A percentile compares a stretch with the other conserved stretches of the same genome.
Conservation (phyloP, 2,329 filamentous ascomycete species). For the Beauveria sp. region DNA sequence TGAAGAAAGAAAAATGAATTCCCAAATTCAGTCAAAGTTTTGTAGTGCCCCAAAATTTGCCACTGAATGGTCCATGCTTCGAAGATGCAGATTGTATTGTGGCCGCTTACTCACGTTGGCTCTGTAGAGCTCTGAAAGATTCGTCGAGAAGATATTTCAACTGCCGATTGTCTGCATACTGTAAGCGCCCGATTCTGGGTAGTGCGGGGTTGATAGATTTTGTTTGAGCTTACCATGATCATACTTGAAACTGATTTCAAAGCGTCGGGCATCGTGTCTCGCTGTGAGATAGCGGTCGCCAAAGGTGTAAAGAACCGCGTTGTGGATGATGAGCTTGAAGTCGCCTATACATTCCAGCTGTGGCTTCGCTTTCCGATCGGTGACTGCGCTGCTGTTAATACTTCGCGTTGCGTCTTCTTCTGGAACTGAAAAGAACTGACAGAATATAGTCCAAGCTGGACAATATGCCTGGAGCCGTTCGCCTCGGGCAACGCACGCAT, state of each 20-base stretch:
- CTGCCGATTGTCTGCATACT: not conserved
- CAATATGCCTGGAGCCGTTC: not conserved
- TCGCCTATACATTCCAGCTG: not conserved
- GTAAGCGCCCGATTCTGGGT: not conserved
- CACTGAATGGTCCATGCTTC: not conserved
- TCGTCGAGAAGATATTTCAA: not conserved
- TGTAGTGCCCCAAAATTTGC: too few species aligned
- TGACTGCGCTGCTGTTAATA: not conserved
- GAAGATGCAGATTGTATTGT: not conserved
- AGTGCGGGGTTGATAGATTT: too few species aligned
- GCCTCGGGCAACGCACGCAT: not conserved
- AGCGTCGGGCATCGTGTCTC: not conserved
- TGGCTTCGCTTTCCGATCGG: not conserved
- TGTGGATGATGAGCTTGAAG: not conserved
- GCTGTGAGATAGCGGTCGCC: conserved; percentile 2
- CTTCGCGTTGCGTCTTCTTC: not conserved
- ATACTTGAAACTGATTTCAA: not conserved
- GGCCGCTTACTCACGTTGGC: not conserved
- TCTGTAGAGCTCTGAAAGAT: not conserved
- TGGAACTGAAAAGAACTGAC: not conserved
- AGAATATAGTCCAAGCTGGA: conserved; percentile 12
- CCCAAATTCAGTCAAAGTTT: not conserved
- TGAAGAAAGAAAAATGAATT: not conserved
- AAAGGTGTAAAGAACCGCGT: not conserved
- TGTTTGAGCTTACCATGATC: not conserved